These are phyloP conservation scores for Neospermospora avenae DNA, from an alignment of 2,329 filamentous ascomycete species.

Conservation along the genomic window DNA sequence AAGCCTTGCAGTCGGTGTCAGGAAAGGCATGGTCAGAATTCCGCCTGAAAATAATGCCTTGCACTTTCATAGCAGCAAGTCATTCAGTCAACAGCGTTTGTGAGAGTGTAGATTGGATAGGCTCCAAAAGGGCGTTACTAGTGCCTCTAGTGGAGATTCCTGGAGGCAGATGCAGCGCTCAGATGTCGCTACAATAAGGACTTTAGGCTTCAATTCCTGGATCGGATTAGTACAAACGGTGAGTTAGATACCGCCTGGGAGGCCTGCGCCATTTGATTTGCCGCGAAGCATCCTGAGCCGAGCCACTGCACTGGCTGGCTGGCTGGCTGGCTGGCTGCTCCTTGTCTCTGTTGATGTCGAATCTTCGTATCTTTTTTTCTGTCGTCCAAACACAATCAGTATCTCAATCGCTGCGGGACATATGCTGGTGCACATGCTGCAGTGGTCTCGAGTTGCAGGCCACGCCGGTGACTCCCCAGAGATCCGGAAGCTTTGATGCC, in stretches of 20 bases:
- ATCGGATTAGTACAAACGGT: not conserved
- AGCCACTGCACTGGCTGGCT: not conserved
- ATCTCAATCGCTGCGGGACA: not conserved
- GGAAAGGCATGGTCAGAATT: not conserved
- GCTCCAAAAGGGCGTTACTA: constrained; percentile 2
- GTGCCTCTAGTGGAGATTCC: not conserved
- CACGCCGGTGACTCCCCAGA: constrained; percentile 1
- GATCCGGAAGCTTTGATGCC: not conserved
- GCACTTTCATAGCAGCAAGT: not conserved
- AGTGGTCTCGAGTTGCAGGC: not conserved
- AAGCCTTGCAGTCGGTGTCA: constrained; percentile 3
- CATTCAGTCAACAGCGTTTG: not conserved
- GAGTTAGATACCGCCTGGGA: not conserved
- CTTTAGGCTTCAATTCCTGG: not conserved
- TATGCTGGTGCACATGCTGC: not conserved
- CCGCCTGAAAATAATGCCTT: constrained; percentile 1
- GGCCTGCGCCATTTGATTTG: not conserved
- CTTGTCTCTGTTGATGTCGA: not conserved
- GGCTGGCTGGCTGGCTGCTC: no score
- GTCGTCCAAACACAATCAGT: not conserved
- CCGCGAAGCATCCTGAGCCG: not conserved
- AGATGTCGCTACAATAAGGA: not conserved
- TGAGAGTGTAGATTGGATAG: not conserved
- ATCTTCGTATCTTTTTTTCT: not conserved
- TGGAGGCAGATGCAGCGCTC: not conserved